A percentile compares a stretch with the other conserved stretches of the same genome.
Evolutionary conservation across 2,329 filamentous ascomycete genomes (phyloP).

Genomic region (Diplodia scrobiculata): DNA sequence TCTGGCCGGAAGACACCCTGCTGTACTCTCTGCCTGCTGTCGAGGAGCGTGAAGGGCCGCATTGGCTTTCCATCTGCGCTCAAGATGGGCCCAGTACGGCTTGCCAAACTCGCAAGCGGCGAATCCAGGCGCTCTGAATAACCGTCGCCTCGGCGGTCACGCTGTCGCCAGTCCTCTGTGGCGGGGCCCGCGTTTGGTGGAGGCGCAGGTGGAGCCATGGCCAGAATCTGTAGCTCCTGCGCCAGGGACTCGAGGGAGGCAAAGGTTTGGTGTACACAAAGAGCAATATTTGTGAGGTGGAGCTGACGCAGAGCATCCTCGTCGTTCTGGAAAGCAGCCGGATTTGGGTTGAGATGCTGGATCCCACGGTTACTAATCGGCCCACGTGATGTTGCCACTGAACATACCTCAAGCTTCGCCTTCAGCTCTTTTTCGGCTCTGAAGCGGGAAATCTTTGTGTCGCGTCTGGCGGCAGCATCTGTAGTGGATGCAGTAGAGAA

Average conservation of each 20-base stretch:
- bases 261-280: slow-evolving; percentile 77
- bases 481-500: slow-evolving; percentile 72
- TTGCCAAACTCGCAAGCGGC: slow-evolving; percentile 52
- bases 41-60: slow-evolving; percentile 84
- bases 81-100: slow-evolving; percentile 67
- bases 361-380: slow-evolving; percentile 28
- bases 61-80: slow-evolving; percentile 79
- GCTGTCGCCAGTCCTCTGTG: slow-evolving; percentile 50
- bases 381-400: slow-evolving; percentile 14
- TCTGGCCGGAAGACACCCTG: slow-evolving; percentile 84
- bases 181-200: slow-evolving; percentile 44
- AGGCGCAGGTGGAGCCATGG: slow-evolving; percentile 64
- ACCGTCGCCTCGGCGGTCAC: slow-evolving; percentile 50
- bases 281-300: slow-evolving; percentile 72
- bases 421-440: slow-evolving; percentile 83
- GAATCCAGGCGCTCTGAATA: slow-evolving; percentile 76
- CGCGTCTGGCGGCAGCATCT: slow-evolving; percentile 69
- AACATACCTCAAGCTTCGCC: slow-evolving; percentile 70
- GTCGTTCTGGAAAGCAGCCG: slow-evolving; percentile 67
- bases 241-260: slow-evolving; percentile 84
- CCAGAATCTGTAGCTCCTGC: slow-evolving; percentile 80
- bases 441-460: slow-evolving; percentile 84
- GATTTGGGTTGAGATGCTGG: slow-evolving; percentile 62
- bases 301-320: slow-evolving; percentile 81
- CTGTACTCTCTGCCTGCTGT: slow-evolving; percentile 72